Evolutionary conservation across 495 filamentous ascomycete species (phyloP).

Genomic region (Tetracladium setigerum): DNA sequence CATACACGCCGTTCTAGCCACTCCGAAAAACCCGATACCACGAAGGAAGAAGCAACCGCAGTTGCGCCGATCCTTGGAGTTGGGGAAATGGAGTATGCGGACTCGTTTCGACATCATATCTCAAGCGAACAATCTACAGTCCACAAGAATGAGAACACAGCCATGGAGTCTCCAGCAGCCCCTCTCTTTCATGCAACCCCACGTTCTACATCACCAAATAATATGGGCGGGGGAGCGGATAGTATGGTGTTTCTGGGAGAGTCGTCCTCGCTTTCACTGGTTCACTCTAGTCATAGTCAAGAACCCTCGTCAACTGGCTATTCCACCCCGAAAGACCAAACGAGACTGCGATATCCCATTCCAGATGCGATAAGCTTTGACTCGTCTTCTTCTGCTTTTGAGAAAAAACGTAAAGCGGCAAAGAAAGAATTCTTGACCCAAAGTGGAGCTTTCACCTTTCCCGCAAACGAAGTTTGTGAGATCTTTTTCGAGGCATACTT

Average conservation of each 20-base stretch:
- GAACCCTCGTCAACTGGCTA: neutral
- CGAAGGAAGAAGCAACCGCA: neutral
- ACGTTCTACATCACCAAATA: neutral
- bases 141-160: neutral
- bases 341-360: constrained; percentile 1
- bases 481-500: constrained; percentile 33
- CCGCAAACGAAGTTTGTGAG: constrained; percentile 25
- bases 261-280: constrained; percentile 2
- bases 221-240: neutral
- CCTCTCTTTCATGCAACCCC: neutral
- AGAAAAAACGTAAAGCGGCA: neutral
- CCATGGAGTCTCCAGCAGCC: neutral
- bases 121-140: neutral
- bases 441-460: constrained; percentile 32
- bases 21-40: neutral
- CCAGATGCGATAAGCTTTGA: neutral
- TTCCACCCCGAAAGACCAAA: neutral
- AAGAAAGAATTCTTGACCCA: constrained; percentile 25
- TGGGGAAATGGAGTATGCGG: neutral
- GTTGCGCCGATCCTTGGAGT: neutral
- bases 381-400: neutral
- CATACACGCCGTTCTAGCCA: neutral
- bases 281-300: neutral
- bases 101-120: neutral
- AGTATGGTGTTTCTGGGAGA: constrained; percentile 8